Evolutionary conservation across 176 grass and related monocot genomes (phyloP), one percentile per base, ranked within the genome.

Genomic region (Areca catechu): DNA sequence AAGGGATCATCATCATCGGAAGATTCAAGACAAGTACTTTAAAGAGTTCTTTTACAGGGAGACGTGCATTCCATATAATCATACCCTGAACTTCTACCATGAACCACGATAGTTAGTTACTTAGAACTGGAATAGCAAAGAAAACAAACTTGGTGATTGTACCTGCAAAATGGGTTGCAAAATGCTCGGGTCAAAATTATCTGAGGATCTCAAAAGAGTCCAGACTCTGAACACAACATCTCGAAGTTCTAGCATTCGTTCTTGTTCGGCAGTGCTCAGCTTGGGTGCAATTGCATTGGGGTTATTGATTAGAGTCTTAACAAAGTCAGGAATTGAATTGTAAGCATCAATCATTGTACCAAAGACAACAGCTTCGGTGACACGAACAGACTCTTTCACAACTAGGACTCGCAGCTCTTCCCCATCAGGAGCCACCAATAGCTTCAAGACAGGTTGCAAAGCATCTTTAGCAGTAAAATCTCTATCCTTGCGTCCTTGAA

Each of bases 381-480:
- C 93, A 65, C 78, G 77, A 57, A 91, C 74, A 29, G 93, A 83
- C 65, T 97, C 93, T 80, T 91, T 97, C 68, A 97, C 88, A 63
- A 97, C 83, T 30, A 97, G 69, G 25, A 57, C 50, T 49, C 87
- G 88, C 56, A 97, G 52, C 62, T 88, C 81, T 63, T 97, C 93
- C 34, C 87, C 86, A 70, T 76, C 87, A 49, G 83, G 80, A 56
- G 81, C 72, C 49, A 97, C 61, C 19, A 97, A 48, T 76, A 91
- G 80, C 74, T 91, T 97, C 53, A 97, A 66, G 75, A 97, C 83
- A 25, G 93, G 93, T 25, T 88, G 93, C 21, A 97, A 72, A 71
- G 93, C 93, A 74, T 97, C 93, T 84, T 88, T 97, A 5, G 93
- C 73, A 50, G 69, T 80, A 51, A 97, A 97, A 34, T 97, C 93